Conservation (phyloP, 2,329 filamentous ascomycete species). For the Hymenoscyphus albidus region DNA sequence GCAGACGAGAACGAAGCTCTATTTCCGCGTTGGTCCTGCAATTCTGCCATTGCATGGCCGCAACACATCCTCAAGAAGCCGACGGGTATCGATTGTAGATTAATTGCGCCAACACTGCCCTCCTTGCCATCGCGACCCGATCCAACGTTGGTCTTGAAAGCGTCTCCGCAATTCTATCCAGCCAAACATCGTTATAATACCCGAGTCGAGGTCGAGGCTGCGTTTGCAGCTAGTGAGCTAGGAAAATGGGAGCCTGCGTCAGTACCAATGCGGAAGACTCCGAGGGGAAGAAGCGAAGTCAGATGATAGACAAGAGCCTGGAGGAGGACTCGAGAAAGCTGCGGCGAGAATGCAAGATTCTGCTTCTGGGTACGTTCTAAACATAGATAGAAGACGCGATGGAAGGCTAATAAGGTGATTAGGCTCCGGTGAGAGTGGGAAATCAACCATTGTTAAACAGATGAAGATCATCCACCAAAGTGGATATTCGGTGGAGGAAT, state of each 20-base stretch:
- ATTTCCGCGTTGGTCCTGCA: conserved; percentile 6
- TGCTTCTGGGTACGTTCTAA: conserved; percentile 73
- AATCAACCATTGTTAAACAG: conserved; percentile 99
- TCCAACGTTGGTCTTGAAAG: not conserved
- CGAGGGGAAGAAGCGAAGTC: conserved; percentile 93
- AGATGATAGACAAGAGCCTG: conserved; percentile 88
- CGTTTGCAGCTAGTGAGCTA: conserved; percentile 27
- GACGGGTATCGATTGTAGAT: not conserved
- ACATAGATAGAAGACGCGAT: not conserved
- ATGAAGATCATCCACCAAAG: conserved; percentile 99
- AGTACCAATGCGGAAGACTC: conserved; percentile 76
- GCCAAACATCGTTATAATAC: conserved; percentile 13
- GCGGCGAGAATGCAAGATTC: conserved; percentile 97
- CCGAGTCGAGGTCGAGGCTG: conserved; percentile 26
- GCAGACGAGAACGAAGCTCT: conserved; percentile 29
- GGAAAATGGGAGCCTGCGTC: conserved; percentile 87
- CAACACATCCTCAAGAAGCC: not conserved
- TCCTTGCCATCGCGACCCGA: not conserved
- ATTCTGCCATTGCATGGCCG: conserved; percentile 11
- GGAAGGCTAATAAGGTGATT: conserved; percentile 27
- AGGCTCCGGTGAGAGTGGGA: conserved; percentile 98
- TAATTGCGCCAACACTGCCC: not conserved
- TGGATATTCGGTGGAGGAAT: conserved; percentile 90
- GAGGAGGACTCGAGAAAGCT: conserved; percentile 92
- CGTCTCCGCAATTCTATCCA: not conserved